phyloP scores from a whole-genome alignment of 2,329 filamentous ascomycete species.

The Cladorrhinum sp. region DNA sequence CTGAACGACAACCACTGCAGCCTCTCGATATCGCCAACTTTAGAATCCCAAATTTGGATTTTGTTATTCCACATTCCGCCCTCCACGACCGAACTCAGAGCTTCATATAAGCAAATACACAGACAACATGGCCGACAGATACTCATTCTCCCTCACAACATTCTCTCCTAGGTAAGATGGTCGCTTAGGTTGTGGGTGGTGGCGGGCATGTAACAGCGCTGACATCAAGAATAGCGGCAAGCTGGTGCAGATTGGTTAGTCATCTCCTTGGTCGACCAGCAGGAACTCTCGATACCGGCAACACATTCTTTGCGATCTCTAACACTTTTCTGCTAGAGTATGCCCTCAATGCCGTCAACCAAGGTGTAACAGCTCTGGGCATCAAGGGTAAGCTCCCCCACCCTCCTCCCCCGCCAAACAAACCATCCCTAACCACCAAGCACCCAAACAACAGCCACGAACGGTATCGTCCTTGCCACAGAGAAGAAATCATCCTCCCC shows the following conservation, averaged over 20 bases:
- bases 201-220: constrained; percentile 20
- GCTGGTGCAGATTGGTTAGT: constrained; percentile 87
- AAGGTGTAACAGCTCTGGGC: constrained; percentile 95
- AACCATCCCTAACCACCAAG: background rate
- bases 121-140: constrained; percentile 85
- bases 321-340: constrained; percentile 65
- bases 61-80: background rate
- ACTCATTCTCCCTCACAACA: constrained; percentile 98
- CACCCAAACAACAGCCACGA: constrained; percentile 65
- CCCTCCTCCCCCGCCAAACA: background rate
- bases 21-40: constrained; percentile 11
- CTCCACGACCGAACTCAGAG: constrained; percentile 1
- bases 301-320: constrained; percentile 11
- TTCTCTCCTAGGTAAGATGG: constrained; percentile 91
- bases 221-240: constrained; percentile 68
- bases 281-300: background rate
- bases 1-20: constrained; percentile 19
- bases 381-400: constrained; percentile 76
- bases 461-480: constrained; percentile 96
- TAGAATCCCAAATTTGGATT: background rate
- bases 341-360: constrained; percentile 97
- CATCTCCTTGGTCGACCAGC: background rate
- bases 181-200: constrained; percentile 11
- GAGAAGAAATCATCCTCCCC: constrained; percentile 99
- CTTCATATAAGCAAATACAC: constrained; percentile 28